A percentile compares a stretch with the other conserved stretches of the same genome.
Conservation (phyloP, 1,139 yeast species). For the Suhomyces anneliseae region DNA sequence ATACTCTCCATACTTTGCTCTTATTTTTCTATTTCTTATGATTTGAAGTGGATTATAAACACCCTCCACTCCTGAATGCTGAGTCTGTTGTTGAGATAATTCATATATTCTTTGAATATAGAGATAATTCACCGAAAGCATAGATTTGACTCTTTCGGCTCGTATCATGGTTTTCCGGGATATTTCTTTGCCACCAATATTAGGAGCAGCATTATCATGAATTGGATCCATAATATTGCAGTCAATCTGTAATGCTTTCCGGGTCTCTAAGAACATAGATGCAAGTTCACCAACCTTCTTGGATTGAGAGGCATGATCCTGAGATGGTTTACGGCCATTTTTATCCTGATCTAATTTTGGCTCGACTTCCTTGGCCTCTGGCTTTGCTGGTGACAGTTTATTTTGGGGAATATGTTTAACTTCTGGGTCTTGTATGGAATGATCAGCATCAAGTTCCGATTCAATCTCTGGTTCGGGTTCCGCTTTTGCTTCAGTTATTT, state of each 20-base stretch:
- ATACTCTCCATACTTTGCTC: slow-evolving; percentile 44
- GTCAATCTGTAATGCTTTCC: slow-evolving; percentile 43
- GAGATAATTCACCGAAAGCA: slow-evolving; percentile 52
- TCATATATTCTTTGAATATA: slow-evolving; percentile 42
- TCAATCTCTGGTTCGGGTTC: no score
- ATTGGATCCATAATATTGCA: slow-evolving; percentile 38
- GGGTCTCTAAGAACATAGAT: slow-evolving; percentile 41
- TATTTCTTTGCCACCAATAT: slow-evolving; percentile 15
- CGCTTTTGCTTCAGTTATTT: no score
- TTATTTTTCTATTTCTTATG: slow-evolving; percentile 64
- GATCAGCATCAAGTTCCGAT: no score
- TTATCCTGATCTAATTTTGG: no score
- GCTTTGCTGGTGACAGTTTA: no score
- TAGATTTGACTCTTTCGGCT: slow-evolving; percentile 54
- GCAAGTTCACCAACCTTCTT: slow-evolving; percentile 47
- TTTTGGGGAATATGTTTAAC: no score
- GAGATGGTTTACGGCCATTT: not conserved
- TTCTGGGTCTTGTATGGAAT: no score
- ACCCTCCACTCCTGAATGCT: slow-evolving; percentile 57
- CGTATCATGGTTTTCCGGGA: slow-evolving; percentile 46
- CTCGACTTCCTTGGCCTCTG: no score
- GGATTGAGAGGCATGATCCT: slow-evolving; percentile 11
- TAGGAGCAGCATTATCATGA: slow-evolving; percentile 13
- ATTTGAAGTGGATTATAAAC: slow-evolving; percentile 80
- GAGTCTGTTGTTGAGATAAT: slow-evolving; percentile 11